A percentile compares a stretch with the other conserved stretches of the same genome.
phyloP scores from a whole-genome alignment of 371 early-diverging fungal genomes.

The Choanephora cucurbitarum region DNA sequence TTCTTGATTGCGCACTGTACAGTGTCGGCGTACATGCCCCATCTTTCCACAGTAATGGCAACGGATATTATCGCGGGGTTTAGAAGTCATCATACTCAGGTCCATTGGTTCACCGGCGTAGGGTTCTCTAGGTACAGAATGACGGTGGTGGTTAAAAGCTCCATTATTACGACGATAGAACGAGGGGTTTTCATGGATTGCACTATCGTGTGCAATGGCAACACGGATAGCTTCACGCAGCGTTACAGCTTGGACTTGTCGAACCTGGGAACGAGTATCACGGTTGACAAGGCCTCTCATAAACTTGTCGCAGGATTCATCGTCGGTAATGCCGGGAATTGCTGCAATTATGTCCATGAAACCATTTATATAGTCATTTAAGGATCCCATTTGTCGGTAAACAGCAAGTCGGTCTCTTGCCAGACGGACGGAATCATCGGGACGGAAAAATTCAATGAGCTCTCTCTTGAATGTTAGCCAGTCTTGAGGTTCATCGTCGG shows the following conservation, averaged over 20 bases:
- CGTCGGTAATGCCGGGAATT: background rate
- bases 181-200: too few relatives aligned
- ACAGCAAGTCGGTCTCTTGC: background rate
- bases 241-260: background rate
- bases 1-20: background rate
- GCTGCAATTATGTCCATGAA: background rate
- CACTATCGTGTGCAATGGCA: too few relatives aligned
- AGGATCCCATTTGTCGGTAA: background rate
- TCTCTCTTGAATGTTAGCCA: background rate
- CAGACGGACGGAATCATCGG: background rate
- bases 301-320: background rate
- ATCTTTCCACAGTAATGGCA: constrained; percentile 11
- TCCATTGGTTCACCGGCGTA: too few relatives aligned
- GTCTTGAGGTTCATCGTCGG: background rate
- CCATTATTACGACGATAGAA: too few relatives aligned
- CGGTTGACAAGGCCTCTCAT: background rate
- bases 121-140: background rate
- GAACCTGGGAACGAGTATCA: background rate
- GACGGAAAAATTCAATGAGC: constrained; percentile 9
- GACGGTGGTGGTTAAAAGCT: background rate
- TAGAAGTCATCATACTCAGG: too few relatives aligned
- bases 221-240: background rate
- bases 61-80: too few relatives aligned
- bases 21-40: constrained; percentile 1
- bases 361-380: too few relatives aligned